Base-by-base conservation (phyloP, 2,329 filamentous ascomycete species). In the Colletotrichum sp. region DNA sequence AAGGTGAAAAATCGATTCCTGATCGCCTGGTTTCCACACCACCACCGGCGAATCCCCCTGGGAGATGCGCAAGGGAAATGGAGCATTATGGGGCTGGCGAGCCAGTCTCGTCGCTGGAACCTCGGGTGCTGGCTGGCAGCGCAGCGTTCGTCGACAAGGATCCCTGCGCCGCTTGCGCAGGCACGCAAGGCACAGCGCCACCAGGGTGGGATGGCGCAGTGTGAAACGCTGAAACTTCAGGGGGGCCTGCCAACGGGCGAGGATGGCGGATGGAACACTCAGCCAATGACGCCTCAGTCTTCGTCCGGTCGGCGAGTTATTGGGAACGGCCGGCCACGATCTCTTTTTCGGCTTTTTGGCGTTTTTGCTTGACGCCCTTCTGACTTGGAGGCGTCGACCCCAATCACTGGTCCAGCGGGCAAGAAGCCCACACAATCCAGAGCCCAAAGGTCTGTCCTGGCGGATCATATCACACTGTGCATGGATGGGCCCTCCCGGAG, bases 221-320 rank as follows among this genome's bases (percentile, higher is more conserved):
- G 24, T 76, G 77, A 78, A 78, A 78, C 77, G 67, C 75, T 73
- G 76, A 77, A 77, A 77, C 71, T 60, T 59, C 77, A 78, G 69
- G 77, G 64, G 71, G 62, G 71, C 59, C 49, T 73, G 63, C 73
- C 70, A 76, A 63, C 52, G 62, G 69, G 69, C 24, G 32, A 68
- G 55, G 64, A 65, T 68, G 64, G 64, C 32, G 71, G 60, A 67
- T 26, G 44, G 66, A 71, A 75, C 71, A 74, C 15, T 18, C 30
- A 67, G 39, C 71, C 75, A 76, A 76, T 76, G 75, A 49, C 62
- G 67, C 60, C 75, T 57, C 34, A 26, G 55, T n/a, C 57, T 63
- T 30, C 16, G 63, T 36, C 72, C n/a, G 21, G 26, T 64, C 9
- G 34, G 55, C 30, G 44, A 57, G 36, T 63, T 52, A 57, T 57